Conservation (phyloP, 495 filamentous ascomycete genomes). For the Bacidia gigantensis region DNA sequence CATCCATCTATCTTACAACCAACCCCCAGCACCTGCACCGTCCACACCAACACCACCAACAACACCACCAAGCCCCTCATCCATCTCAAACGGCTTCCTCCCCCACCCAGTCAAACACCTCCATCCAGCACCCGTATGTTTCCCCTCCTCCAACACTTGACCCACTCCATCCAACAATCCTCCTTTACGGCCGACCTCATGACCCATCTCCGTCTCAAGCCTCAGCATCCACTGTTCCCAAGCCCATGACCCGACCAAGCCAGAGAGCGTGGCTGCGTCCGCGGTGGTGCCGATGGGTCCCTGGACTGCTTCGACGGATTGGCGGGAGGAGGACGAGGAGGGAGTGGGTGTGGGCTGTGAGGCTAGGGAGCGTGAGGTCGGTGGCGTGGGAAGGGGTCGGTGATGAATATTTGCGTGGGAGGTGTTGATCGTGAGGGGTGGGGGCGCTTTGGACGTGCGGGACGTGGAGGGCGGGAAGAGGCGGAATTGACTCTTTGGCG, state of each 20-base stretch:
- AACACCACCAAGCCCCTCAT: not conserved
- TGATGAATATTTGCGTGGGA: not conserved
- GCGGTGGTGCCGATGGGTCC: conserved; percentile 61
- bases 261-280: conserved; percentile 59
- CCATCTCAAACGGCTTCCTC: conserved; percentile 51
- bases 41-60: not conserved
- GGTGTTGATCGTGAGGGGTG: not conserved
- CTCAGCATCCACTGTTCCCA: conserved; percentile 96
- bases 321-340: too few species aligned
- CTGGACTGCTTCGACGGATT: conserved; percentile 41
- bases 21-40: too few species aligned
- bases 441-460: not conserved
- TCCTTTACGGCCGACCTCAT: too few species aligned
- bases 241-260: conserved; percentile 73
- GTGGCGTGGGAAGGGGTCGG: not conserved
- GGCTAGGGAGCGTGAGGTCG: not conserved
- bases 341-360: not conserved
- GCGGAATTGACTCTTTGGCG: not conserved
- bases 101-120: conserved; percentile 78
- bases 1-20: too few species aligned
- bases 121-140: conserved; percentile 68
- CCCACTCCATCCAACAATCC: conserved; percentile 64
- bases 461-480: not conserved
- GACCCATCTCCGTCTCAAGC: conserved; percentile 70
- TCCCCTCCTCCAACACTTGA: conserved; percentile 70